These are phyloP conservation scores for Camellia oleifera DNA, from an alignment of 179 eudicot species.

Conservation along the genomic window DNA sequence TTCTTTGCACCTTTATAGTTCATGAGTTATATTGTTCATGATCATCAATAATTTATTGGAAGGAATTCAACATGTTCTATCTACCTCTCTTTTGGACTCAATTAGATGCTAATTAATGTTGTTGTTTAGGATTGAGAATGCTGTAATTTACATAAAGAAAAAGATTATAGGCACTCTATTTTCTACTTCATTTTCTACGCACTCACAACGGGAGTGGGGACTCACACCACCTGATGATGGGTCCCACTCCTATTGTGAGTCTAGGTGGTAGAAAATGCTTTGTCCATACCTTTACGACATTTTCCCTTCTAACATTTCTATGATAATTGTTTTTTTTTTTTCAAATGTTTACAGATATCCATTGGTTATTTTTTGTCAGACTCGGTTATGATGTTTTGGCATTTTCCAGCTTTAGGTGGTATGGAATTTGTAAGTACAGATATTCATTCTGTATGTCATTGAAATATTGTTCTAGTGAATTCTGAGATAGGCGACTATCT, in stretches of 20 bases:
- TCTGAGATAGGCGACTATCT: not conserved
- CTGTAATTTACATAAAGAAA: not conserved
- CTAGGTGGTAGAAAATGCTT: too few relatives aligned
- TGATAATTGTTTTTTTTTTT: not conserved
- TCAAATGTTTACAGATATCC: conserved; percentile 32
- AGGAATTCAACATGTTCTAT: not conserved
- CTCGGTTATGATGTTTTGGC: conserved; percentile 48
- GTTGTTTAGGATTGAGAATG: not conserved
- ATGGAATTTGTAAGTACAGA: conserved; percentile 48
- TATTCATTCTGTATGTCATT: not conserved
- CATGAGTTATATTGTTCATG: not conserved
- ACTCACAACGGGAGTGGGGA: too few relatives aligned
- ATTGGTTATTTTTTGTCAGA: conserved; percentile 50
- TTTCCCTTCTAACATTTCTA: not conserved
- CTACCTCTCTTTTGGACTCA: not conserved
- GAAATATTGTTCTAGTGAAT: not conserved
- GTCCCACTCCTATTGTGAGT: too few relatives aligned
- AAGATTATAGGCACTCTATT: too few relatives aligned
- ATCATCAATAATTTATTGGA: not conserved
- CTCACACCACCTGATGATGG: too few relatives aligned
- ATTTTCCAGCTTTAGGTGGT: conserved; percentile 53
- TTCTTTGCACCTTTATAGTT: not conserved
- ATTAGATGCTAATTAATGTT: not conserved
- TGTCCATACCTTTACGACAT: too few relatives aligned
- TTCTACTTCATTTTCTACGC: too few relatives aligned